Conservation (phyloP, 345 rosid genomes). For the Arabidopsis arenosa region DNA sequence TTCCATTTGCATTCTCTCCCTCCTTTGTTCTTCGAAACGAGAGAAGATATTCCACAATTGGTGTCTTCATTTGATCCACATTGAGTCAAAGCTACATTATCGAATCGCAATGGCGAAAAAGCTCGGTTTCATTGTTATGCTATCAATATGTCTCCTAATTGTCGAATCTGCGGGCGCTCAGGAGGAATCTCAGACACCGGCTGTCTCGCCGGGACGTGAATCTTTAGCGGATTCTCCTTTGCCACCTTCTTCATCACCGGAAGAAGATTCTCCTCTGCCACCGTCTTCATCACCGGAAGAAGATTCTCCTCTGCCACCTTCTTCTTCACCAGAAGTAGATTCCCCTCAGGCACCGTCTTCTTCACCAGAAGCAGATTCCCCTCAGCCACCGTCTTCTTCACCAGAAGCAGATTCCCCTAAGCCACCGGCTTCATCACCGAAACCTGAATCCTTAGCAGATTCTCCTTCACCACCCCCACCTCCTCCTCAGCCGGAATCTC, state of each 20-base stretch:
- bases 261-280: slow-evolving; percentile 13
- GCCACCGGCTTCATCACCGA: background rate
- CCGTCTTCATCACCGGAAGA: slow-evolving; percentile 14
- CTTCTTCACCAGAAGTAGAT: slow-evolving; percentile 20
- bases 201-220: slow-evolving; percentile 5
- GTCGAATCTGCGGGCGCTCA: slow-evolving; percentile 10
- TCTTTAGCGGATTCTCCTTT: slow-evolving; percentile 2
- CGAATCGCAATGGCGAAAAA: slow-evolving; percentile 25
- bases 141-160: slow-evolving; percentile 30
- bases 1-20: slow-evolving; percentile 23
- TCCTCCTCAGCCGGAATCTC: slow-evolving; percentile 20
- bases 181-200: slow-evolving; percentile 25
- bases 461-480: slow-evolving; percentile 30
- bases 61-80: slow-evolving; percentile 2
- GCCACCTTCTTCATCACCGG: slow-evolving; percentile 18
- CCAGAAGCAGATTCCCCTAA: slow-evolving; percentile 14
- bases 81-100: background rate
- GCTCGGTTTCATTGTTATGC: slow-evolving; percentile 28
- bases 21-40: slow-evolving; percentile 23
- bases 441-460: slow-evolving; percentile 9
- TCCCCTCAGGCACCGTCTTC: slow-evolving; percentile 10
- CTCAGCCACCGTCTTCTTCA: slow-evolving; percentile 22
- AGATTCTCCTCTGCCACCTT: slow-evolving; percentile 16
- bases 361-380: slow-evolving; percentile 22
- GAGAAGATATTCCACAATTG: background rate